Evolutionary conservation across 225 moss, liverwort and hornwort species (phyloP).

Genomic region (Bryoerythrophyllum caledonicum): DNA sequence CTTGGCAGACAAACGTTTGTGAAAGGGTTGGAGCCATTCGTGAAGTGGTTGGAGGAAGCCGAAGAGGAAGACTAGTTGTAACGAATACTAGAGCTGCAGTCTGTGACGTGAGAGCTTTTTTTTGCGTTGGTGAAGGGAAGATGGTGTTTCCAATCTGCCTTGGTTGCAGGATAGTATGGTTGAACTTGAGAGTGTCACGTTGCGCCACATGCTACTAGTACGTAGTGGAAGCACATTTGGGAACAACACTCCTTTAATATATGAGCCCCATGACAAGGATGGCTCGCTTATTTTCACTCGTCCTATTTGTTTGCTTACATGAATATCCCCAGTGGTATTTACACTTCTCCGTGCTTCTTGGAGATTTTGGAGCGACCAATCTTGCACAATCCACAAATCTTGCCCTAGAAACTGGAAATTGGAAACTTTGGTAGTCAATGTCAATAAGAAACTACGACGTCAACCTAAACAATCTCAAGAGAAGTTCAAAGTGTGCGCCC

Average conservation of each 20-base stretch:
- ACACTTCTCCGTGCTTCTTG: too few species aligned
- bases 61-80: slow-evolving; percentile 66
- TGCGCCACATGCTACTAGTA: not conserved
- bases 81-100: not conserved
- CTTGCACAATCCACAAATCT: too few species aligned
- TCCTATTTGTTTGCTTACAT: not conserved
- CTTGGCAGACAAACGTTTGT: slow-evolving; percentile 84
- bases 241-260: not conserved
- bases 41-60: slow-evolving; percentile 97
- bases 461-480: too few species aligned
- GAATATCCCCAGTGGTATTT: not conserved
- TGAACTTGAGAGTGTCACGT: not conserved
- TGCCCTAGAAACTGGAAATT: too few species aligned
- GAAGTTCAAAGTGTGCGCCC: too few species aligned
- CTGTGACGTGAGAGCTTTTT: slow-evolving; percentile 8
- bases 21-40: slow-evolving; percentile 89
- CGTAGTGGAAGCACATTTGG: slow-evolving; percentile 10
- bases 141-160: not conserved
- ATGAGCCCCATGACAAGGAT: not conserved
- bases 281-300: not conserved
- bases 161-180: not conserved
- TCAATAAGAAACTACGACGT: too few species aligned
- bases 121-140: slow-evolving; percentile 13
- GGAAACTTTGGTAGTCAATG: too few species aligned
- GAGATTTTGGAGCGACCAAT: not conserved